Base-by-base conservation (phyloP, 129 eudicot genomes). In the Pulicaria dysenterica region DNA sequence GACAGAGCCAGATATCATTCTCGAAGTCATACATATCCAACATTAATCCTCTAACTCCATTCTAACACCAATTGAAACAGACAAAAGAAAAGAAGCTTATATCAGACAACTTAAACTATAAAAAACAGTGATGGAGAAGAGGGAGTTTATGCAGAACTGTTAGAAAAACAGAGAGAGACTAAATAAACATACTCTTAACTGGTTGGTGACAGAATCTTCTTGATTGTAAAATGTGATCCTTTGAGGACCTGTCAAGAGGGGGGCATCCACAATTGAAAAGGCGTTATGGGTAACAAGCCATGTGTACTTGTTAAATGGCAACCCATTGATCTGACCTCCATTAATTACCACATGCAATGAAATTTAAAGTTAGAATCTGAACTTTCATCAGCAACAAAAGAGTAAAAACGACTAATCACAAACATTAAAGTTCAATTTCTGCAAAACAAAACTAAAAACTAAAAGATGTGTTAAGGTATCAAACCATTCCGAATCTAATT, bases 21-120 rank as follows among this genome's bases (percentile, higher is more conserved):
- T 86, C 80, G 77, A 88, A 95, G 81, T 95, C 99, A 50, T 95
- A 95, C 97, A 95, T 88, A 79, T 95, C 99, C 89, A 95, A 84
- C 99, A 95, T 95, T 79, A 95, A 83, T 80, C 99, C 99, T 75
- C 99, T 85, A 36, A 90, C 99, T 83, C 99, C 99, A 86, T 95
- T 95, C 99, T 95, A 78, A 19, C 16, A 43, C 44, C 14, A 50
- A 63, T 77, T 43, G 48, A 74, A 63, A 70, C 16, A 73, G 7
- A 74, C 17, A 38, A 4, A 59, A 73, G 13, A 60, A 14, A 55
- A 79, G 16, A 70, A 1, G 43, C 3, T 44, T 41, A 43, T 76
- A 78, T 24, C 5, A 75, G 8, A 49, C 58, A 42, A 24, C 68
- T 19, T 41, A 59, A 64, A 79, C 61, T 6, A 24, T 34, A 36